Conservation (phyloP, 441 rosid species). For the Mallotus repandus region DNA sequence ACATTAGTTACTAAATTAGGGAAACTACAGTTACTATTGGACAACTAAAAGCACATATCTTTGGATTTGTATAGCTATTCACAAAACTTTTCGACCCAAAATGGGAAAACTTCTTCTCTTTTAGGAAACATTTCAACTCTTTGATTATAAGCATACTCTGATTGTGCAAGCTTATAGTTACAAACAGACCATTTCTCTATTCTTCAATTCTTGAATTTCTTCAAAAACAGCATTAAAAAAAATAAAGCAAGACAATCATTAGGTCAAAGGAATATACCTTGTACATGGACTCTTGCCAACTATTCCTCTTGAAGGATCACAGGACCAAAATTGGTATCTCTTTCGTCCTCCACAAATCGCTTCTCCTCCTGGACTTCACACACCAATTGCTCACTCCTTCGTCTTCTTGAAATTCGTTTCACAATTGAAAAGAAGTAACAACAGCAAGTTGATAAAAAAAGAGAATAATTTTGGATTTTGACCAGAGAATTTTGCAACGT, state of each 20-base stretch:
- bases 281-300: constrained; percentile 15
- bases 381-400: neutral
- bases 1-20: neutral
- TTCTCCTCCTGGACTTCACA: neutral
- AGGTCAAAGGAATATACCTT: constrained; percentile 22
- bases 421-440: neutral
- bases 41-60: neutral
- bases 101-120: neutral
- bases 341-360: neutral
- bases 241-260: neutral
- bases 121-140: neutral
- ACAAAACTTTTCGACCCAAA: neutral
- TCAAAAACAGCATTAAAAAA: neutral
- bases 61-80: neutral
- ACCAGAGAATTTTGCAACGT: neutral
- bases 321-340: neutral
- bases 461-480: neutral
- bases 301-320: constrained; percentile 4
- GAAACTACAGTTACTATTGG: neutral
- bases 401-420: too few species aligned
- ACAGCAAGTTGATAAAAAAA: too few species aligned
- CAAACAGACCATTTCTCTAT: neutral
- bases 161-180: neutral
- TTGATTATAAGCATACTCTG: too few species aligned
- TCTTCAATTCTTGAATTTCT: neutral